A percentile compares a stretch with the other conserved stretches of the same genome.
phyloP scores from a whole-genome alignment of 106 monocot species.

The Cymbidium sinense region DNA sequence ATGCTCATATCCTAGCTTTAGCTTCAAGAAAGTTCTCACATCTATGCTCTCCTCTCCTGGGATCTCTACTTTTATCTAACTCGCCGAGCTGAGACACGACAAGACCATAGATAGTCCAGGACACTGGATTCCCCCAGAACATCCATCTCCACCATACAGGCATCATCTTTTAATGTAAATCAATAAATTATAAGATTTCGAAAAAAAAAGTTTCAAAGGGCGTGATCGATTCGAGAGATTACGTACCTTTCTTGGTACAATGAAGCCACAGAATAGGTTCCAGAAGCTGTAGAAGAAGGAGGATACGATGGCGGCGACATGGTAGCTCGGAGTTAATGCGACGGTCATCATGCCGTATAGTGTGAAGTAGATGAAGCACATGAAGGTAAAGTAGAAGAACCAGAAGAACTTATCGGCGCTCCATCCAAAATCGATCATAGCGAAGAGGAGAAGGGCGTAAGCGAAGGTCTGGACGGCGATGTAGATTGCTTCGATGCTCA shows the following conservation, averaged over 20 bases:
- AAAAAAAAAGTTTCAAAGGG: too few relatives aligned
- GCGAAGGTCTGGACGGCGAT: conserved; percentile 39
- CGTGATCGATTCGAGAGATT: not conserved
- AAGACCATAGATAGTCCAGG: conserved; percentile 70
- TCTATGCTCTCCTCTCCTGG: conserved; percentile 33
- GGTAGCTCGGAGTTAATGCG: conserved; percentile 49
- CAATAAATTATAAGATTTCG: too few relatives aligned
- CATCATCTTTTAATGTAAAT: conserved; percentile 31
- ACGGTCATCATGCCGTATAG: conserved; percentile 82
- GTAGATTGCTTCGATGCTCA: conserved; percentile 62
- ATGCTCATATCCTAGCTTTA: conserved; percentile 39
- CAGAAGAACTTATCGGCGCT: conserved; percentile 61
- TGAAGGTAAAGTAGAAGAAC: conserved; percentile 68
- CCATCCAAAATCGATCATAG: conserved; percentile 80
- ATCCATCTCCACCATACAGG: conserved; percentile 95
- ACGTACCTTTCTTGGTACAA: conserved; percentile 53
- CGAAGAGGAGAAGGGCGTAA: conserved; percentile 49
- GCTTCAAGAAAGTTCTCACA: conserved; percentile 42
- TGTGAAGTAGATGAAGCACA: conserved; percentile 60
- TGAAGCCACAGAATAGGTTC: conserved; percentile 81
- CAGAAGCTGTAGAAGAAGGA: conserved; percentile 65
- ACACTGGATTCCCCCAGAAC: conserved; percentile 75
- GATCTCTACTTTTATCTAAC: conserved; percentile 21
- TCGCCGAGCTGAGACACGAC: conserved; percentile 62
- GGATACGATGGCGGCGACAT: conserved; percentile 39